Base-by-base conservation (phyloP, 352 stramenopile species). In the Globisporangium recalcitrans region DNA sequence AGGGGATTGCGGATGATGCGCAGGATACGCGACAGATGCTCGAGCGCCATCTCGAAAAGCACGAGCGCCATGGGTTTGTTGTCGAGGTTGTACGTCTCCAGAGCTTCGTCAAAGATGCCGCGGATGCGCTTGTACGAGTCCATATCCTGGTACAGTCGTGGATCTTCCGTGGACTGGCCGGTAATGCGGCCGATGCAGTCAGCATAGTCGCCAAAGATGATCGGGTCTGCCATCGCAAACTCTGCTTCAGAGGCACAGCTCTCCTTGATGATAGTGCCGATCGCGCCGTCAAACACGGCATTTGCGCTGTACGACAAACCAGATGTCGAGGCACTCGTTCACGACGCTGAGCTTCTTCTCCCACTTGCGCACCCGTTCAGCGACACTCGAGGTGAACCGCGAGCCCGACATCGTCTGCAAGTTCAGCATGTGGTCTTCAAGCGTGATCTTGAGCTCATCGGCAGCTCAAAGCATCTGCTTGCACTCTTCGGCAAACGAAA, bases 21-120 rank as follows among this genome's bases (percentile, higher is more conserved):
- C 24, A 97, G 69, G 44, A 98, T 94, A 0, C 93, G 84, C 4
- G 85, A 96, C 10, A 98, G 64, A 64, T 98, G 95, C 60, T 98
- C 92, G 2, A 98, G 74, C n/a, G 93, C 95, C 82, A 97, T 96
- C 67, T 98, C 90, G 67, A 98, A 98, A 11, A 98, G 78, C 4
- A 98, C 95, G 4, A 98, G 73, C 16, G 87, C 90, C 93, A 98
- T 98, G 1, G 92, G 89, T 60, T 97, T 98, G 65, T 97, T 95
- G 52, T 98, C 91, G 21, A 95, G 63, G 61, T 98, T 98, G 80
- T 98, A 98, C 10, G 85, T 92, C 60, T 98, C 92, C 34, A 98
- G 69, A 0, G 97, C 89, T 61, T 97, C 90, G 52, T 97, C 88
- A 65, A 98, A 98, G 51, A 98, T 95, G 51, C 82, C 69, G 3